These are phyloP conservation scores for Favolaschia claudopus DNA, from an alignment of 768 basidiomycete genomes.

Conservation along the genomic window DNA sequence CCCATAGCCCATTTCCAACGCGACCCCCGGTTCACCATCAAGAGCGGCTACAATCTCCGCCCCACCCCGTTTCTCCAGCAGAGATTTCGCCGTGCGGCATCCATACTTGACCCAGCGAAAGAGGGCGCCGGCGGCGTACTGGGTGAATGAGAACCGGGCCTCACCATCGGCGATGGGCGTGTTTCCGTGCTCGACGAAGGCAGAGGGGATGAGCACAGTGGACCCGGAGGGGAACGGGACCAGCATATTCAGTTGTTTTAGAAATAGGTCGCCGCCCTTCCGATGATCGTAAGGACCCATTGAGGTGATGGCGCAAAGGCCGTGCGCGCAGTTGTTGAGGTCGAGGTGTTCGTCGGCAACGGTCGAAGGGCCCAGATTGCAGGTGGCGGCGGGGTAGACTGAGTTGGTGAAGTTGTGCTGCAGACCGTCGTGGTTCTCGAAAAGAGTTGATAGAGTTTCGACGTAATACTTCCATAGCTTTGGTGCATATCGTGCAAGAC, in stretches of 20 bases:
- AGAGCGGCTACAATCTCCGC: too few relatives aligned
- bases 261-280: conserved; percentile 29
- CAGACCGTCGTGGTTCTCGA: conserved; percentile 2
- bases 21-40: too few relatives aligned
- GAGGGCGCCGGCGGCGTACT: conserved; percentile 31
- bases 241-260: conserved; percentile 25
- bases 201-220: conserved; percentile 29
- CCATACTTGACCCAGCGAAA: conserved; percentile 32
- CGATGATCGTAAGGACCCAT: conserved; percentile 12
- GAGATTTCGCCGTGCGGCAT: too few relatives aligned
- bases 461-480: conserved; percentile 10
- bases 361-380: conserved; percentile 24
- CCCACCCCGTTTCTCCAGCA: too few relatives aligned
- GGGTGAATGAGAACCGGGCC: conserved; percentile 24
- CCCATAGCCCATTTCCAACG: too few relatives aligned
- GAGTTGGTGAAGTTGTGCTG: conserved; percentile 13
- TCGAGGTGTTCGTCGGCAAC: conserved; percentile 19
- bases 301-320: conserved; percentile 24
- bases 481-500: conserved; percentile 3
- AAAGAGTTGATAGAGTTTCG: not conserved
- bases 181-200: conserved; percentile 22
- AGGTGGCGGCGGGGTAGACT: conserved; percentile 17
- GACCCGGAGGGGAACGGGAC: conserved; percentile 6
- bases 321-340: conserved; percentile 5
- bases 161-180: conserved; percentile 19